These are phyloP conservation scores for Millerago galiae DNA, from an alignment of 805 yeast genomes.

Conservation along the genomic window DNA sequence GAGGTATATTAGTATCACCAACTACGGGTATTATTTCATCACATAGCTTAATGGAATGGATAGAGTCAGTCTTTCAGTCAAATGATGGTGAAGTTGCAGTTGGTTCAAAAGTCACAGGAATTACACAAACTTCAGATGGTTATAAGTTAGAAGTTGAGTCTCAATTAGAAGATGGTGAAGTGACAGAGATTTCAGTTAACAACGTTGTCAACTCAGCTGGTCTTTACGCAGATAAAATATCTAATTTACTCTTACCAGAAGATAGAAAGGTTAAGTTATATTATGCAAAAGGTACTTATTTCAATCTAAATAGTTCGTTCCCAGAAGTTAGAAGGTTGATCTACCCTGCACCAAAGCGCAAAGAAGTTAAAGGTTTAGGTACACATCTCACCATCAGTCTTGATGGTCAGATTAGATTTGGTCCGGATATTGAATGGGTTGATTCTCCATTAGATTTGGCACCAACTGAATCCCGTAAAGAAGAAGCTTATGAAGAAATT, in stretches of 20 bases:
- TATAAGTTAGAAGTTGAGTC: slow-evolving; percentile 28
- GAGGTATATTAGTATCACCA: slow-evolving; percentile 65
- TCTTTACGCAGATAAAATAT: slow-evolving; percentile 60
- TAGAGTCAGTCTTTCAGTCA: slow-evolving; percentile 46
- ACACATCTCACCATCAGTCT: slow-evolving; percentile 82
- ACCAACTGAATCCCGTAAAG: slow-evolving; percentile 43
- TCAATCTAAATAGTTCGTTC: slow-evolving; percentile 40
- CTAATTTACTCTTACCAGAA: slow-evolving; percentile 62
- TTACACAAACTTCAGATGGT: slow-evolving; percentile 22
- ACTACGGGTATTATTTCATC: slow-evolving; percentile 82
- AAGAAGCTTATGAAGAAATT: slow-evolving; percentile 53
- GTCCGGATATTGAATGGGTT: slow-evolving; percentile 88
- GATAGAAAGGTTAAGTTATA: slow-evolving; percentile 51
- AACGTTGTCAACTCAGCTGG: slow-evolving; percentile 78
- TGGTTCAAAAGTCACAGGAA: slow-evolving; percentile 48
- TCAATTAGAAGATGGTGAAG: slow-evolving; percentile 24
- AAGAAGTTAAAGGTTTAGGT: slow-evolving; percentile 69
- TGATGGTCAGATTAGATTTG: slow-evolving; percentile 74
- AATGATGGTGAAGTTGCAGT: slow-evolving; percentile 59
- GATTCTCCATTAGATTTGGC: slow-evolving; percentile 39
- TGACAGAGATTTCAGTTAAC: slow-evolving; percentile 42
- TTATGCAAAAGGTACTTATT: slow-evolving; percentile 86
- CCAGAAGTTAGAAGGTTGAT: slow-evolving; percentile 52
- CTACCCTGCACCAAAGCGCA: slow-evolving; percentile 71
- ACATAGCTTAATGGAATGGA: slow-evolving; percentile 63